phyloP scores from a whole-genome alignment of 805 yeast genomes.

The Grigorovia jiainica region DNA sequence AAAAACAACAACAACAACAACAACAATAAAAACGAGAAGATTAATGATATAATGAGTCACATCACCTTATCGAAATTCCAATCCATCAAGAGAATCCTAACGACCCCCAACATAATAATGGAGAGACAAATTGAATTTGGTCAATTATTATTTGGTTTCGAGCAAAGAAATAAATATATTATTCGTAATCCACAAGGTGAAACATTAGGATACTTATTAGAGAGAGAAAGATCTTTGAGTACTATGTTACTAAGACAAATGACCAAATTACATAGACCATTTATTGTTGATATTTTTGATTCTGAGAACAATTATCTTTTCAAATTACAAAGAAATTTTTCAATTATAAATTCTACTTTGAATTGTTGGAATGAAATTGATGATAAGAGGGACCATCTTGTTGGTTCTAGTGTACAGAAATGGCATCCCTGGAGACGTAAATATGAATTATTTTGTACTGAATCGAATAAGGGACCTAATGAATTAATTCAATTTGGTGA shows the following conservation, averaged over 20 bases:
- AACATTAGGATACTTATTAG: constrained; percentile 71
- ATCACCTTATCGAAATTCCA: constrained; percentile 2
- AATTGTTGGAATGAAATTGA: constrained; percentile 30
- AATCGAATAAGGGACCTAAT: constrained; percentile 25
- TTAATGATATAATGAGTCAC: neutral
- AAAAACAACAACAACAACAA: no score
- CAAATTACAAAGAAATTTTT: constrained; percentile 73
- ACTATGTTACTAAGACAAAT: constrained; percentile 75
- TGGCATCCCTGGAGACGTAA: constrained; percentile 94
- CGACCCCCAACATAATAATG: constrained; percentile 76
- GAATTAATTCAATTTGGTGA: constrained; percentile 69
- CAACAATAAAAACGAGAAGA: no score
- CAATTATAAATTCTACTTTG: constrained; percentile 82
- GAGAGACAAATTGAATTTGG: constrained; percentile 84
- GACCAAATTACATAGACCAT: constrained; percentile 79
- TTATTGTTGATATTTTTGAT: constrained; percentile 62
- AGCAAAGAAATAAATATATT: constrained; percentile 76
- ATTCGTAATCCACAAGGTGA: constrained; percentile 67
- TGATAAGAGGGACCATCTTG: constrained; percentile 32
- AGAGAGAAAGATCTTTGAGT: constrained; percentile 62
- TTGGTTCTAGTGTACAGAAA: constrained; percentile 85
- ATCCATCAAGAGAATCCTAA: constrained; percentile 32
- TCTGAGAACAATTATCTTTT: constrained; percentile 48
- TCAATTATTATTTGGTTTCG: constrained; percentile 82
- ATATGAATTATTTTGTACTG: constrained; percentile 55